Evolutionary conservation across 2,329 filamentous ascomycete genomes (phyloP).

Genomic region (Trichoderma endophyticum): DNA sequence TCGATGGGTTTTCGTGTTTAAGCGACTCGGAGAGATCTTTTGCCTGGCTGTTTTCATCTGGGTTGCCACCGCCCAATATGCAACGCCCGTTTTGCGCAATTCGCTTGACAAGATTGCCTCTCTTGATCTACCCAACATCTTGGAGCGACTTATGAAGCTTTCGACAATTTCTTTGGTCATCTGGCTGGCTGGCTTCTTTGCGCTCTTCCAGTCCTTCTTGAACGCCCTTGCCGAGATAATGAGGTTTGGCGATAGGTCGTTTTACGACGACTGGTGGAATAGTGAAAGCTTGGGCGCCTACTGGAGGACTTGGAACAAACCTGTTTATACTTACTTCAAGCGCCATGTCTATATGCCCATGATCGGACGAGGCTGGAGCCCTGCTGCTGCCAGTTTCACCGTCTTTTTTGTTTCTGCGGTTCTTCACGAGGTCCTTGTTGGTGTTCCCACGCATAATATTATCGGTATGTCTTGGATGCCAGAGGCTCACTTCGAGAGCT

Average conservation of each 20-base stretch:
- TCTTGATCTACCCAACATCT: constrained; percentile 74
- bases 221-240: constrained; percentile 90
- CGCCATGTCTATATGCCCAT: constrained; percentile 89
- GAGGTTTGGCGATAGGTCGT: constrained; percentile 86
- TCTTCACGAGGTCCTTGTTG: constrained; percentile 88
- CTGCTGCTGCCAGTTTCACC: constrained; percentile 65
- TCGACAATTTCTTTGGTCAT: constrained; percentile 93
- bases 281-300: constrained; percentile 79
- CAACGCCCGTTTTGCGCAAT: constrained; percentile 83
- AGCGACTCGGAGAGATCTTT: constrained; percentile 74
- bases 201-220: constrained; percentile 86
- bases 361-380: constrained; percentile 76
- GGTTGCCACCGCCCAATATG: constrained; percentile 93
- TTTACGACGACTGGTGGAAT: constrained; percentile 99
- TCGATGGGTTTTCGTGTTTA: constrained; percentile 83
- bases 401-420: constrained; percentile 89
- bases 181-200: constrained; percentile 97
- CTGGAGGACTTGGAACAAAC: constrained; percentile 97
- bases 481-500: not conserved
- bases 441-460: constrained; percentile 90
- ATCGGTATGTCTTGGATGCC: constrained; percentile 58
- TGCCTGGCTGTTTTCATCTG: constrained; percentile 86
- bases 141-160: constrained; percentile 89
- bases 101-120: constrained; percentile 82
- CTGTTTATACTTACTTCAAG: constrained; percentile 95